A percentile compares a stretch with the other conserved stretches of the same genome.
phyloP scores from a whole-genome alignment of 495 filamentous ascomycete species.

The Bathelium albidoporum region DNA sequence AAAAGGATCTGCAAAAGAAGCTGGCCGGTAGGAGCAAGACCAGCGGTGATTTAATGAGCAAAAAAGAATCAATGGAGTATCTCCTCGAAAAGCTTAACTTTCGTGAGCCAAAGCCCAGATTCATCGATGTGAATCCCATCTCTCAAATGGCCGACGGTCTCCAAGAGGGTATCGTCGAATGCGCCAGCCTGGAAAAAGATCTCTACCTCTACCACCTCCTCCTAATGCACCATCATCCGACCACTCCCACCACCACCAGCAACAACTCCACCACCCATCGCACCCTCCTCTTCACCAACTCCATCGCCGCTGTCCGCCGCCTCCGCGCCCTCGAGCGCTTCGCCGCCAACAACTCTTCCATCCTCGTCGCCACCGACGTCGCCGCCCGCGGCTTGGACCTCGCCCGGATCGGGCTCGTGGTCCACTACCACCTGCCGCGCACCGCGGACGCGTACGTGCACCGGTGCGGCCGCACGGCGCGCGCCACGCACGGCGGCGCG shows the following conservation, averaged over 20 bases:
- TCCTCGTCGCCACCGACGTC: slow-evolving; percentile 90
- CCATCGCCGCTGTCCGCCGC: slow-evolving; percentile 83
- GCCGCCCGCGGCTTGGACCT: slow-evolving; percentile 96
- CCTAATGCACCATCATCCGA: slow-evolving; percentile 57
- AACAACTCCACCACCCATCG: background rate
- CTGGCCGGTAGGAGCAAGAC: slow-evolving; percentile 61
- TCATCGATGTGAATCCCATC: slow-evolving; percentile 80
- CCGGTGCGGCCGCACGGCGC: slow-evolving; percentile 87
- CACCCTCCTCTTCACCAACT: slow-evolving; percentile 87
- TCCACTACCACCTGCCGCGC: slow-evolving; percentile 93
- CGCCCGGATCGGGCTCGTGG: slow-evolving; percentile 68
- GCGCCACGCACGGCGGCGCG: slow-evolving; percentile 63
- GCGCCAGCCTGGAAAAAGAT: slow-evolving; percentile 87
- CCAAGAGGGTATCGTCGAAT: slow-evolving; percentile 85
- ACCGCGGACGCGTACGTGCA: slow-evolving; percentile 91
- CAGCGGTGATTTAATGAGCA: slow-evolving; percentile 50
- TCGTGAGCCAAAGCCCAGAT: slow-evolving; percentile 66
- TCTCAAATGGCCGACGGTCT: slow-evolving; percentile 77
- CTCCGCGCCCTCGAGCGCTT: slow-evolving; percentile 87
- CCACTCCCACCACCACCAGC: slow-evolving; percentile 54
- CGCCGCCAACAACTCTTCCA: slow-evolving; percentile 43
- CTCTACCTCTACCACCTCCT: slow-evolving; percentile 86
- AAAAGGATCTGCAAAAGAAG: slow-evolving; percentile 80
- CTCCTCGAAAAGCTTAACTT: slow-evolving; percentile 86
- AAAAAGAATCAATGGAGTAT: slow-evolving; percentile 82